These are phyloP conservation scores for Neofusicoccum sp. DNA, from an alignment of 2,329 filamentous ascomycete species.

Conservation along the genomic window DNA sequence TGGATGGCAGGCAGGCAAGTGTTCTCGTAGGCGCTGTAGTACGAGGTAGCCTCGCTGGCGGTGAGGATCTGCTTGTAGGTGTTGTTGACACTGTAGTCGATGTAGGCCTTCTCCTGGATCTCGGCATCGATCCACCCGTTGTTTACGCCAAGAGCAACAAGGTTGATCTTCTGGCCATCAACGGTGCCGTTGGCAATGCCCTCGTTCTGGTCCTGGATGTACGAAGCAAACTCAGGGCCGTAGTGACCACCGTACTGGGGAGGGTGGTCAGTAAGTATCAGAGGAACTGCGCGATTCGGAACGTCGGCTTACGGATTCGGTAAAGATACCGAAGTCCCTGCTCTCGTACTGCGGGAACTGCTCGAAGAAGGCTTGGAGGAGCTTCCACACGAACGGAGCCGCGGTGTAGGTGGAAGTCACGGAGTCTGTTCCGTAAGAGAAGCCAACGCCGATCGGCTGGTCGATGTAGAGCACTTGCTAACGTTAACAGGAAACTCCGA, in stretches of 20 bases:
- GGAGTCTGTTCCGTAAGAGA: conserved; percentile 40
- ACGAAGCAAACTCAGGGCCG: conserved; percentile 16
- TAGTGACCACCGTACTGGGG: conserved; percentile 14
- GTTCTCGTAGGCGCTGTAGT: conserved; percentile 13
- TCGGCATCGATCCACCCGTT: conserved; percentile 46
- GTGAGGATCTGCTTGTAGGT: conserved; percentile 16
- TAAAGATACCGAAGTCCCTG: conserved; percentile 31
- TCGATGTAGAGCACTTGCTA: conserved; percentile 39
- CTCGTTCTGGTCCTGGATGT: conserved; percentile 20
- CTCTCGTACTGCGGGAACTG: conserved; percentile 18
- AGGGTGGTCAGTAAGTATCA: background rate
- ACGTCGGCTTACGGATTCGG: conserved; percentile 2
- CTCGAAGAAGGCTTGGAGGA: conserved; percentile 50
- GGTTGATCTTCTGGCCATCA: conserved; percentile 19
- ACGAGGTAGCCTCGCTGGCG: background rate
- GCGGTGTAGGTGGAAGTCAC: conserved; percentile 47
- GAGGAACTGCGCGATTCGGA: background rate
- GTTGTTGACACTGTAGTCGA: conserved; percentile 17
- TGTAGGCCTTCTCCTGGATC: conserved; percentile 20
- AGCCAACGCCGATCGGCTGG: conserved; percentile 41
- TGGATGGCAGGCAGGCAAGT: conserved; percentile 17
- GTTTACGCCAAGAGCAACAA: conserved; percentile 11
- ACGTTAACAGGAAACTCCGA: background rate
- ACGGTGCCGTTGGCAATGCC: background rate
- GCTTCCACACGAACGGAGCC: conserved; percentile 54